Conservation (phyloP, 805 yeast genomes). For the Wickerhamiella vanderwaltii region DNA sequence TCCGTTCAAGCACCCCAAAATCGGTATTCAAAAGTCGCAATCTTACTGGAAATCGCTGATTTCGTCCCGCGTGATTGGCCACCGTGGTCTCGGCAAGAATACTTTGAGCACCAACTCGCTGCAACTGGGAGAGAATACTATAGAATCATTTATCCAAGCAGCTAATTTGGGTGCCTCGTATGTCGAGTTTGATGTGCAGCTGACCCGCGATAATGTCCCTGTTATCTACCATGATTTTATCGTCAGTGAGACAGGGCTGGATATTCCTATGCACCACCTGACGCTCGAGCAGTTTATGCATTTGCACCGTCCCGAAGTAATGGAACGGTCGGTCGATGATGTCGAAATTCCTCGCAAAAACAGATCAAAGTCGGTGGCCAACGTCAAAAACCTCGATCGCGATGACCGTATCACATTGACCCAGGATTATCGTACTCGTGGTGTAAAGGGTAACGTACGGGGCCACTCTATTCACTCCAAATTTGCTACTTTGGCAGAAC, state of each 20-base stretch:
- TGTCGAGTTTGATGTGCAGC: constrained; percentile 92
- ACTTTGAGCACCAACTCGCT: constrained; percentile 55
- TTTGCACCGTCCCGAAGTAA: constrained; percentile 16
- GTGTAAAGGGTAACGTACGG: constrained; percentile 84
- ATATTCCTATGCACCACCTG: constrained; percentile 87
- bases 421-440: constrained; percentile 74
- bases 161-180: constrained; percentile 93
- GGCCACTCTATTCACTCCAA: constrained; percentile 85
- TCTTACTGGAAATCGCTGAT: constrained; percentile 88
- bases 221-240: constrained; percentile 90
- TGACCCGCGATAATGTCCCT: constrained; percentile 82
- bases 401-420: constrained; percentile 68
- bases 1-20: constrained; percentile 59
- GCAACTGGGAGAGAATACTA: constrained; percentile 91
- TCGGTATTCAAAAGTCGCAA: constrained; percentile 52
- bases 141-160: constrained; percentile 90
- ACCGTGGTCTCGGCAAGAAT: constrained; percentile 89
- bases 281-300: constrained; percentile 70
- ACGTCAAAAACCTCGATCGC: constrained; percentile 23
- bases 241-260: constrained; percentile 92
- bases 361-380: constrained; percentile 2
- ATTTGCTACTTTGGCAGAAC: constrained; percentile 76
- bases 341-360: constrained; percentile 6
- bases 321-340: constrained; percentile 2
- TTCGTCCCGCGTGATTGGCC: constrained; percentile 87